These are phyloP conservation scores for Paxillus involutus DNA, from an alignment of 768 basidiomycete species.

Conservation along the genomic window DNA sequence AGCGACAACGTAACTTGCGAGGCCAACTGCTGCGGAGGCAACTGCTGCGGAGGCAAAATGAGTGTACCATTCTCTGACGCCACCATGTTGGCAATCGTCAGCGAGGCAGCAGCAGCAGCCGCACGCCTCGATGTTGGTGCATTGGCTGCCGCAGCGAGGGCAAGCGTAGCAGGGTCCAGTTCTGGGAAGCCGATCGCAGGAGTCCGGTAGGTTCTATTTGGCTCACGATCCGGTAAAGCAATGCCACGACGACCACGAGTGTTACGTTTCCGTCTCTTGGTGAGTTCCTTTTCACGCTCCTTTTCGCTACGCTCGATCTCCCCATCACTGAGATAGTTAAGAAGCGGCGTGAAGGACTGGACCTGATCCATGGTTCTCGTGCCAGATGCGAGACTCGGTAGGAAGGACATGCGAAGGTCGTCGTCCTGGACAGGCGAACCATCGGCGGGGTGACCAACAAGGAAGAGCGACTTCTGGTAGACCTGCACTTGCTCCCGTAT, in stretches of 20 bases:
- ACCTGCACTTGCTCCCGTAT: conserved; percentile 94
- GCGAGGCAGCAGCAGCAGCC: conserved; percentile 79
- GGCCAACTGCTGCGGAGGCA: conserved; percentile 40
- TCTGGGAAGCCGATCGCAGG: conserved; percentile 85
- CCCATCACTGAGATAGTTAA: conserved; percentile 84
- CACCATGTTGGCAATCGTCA: conserved; percentile 90
- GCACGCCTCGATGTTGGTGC: conserved; percentile 77
- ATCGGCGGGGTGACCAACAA: conserved; percentile 85
- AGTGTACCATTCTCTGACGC: conserved; percentile 85
- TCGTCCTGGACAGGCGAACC: conserved; percentile 81
- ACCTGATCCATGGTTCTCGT: conserved; percentile 79
- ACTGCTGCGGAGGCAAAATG: conserved; percentile 41
- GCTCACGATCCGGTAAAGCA: conserved; percentile 89
- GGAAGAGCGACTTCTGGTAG: conserved; percentile 88
- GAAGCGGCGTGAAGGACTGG: conserved; percentile 79
- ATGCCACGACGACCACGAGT: conserved; percentile 81
- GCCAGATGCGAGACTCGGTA: conserved; percentile 74
- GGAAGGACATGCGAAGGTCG: conserved; percentile 86
- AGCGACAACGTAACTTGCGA: conserved; percentile 36
- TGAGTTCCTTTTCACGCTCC: conserved; percentile 91
- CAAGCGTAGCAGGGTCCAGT: conserved; percentile 68
- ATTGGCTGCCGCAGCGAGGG: conserved; percentile 60
- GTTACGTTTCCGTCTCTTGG: conserved; percentile 80
- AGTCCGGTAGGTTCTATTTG: conserved; percentile 88
- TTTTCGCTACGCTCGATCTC: conserved; percentile 89